phyloP scores from a whole-genome alignment of 805 yeast species.

The Ogataea pignaliae region DNA sequence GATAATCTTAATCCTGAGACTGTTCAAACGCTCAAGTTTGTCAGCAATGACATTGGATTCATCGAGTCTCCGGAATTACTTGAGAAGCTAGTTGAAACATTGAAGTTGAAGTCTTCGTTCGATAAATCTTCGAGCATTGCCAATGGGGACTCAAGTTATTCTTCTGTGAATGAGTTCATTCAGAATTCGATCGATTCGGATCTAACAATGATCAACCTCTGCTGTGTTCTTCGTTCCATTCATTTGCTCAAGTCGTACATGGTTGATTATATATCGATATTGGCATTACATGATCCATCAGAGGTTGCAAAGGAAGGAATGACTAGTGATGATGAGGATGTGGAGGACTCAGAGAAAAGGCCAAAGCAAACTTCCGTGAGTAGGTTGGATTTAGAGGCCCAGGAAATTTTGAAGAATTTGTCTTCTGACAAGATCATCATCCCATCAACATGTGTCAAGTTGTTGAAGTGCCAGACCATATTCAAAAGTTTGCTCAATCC shows the following conservation, averaged over 20 bases:
- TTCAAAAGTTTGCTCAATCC: conserved; percentile 26
- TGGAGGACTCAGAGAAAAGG: conserved; percentile 2
- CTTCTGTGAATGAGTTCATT: conserved; percentile 22
- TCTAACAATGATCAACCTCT: conserved; percentile 22
- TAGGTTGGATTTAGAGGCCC: conserved; percentile 4
- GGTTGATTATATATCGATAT: conserved; percentile 17
- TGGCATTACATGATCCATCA: conserved; percentile 5
- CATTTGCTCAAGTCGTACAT: conserved; percentile 15
- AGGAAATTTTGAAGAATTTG: conserved; percentile 8
- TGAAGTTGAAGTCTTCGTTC: conserved; percentile 8
- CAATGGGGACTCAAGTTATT: conserved; percentile 11
- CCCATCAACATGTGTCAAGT: conserved; percentile 23
- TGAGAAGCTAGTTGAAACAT: conserved; percentile 19
- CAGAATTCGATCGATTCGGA: conserved; percentile 19
- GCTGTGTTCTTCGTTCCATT: conserved; percentile 19
- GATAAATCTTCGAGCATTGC: not conserved
- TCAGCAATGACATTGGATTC: conserved; percentile 19
- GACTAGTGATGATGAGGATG: conserved; percentile 3
- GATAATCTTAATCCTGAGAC: conserved; percentile 11
- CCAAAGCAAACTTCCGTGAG: too few relatives aligned
- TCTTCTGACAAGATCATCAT: conserved; percentile 15
- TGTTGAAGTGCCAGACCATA: conserved; percentile 24
- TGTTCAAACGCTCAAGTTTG: conserved; percentile 13
- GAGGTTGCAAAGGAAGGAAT: conserved; percentile 2
- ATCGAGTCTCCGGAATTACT: conserved; percentile 18